Base-by-base conservation (phyloP, 78 protist genomes). In the Dictyostelium capitatum region DNA sequence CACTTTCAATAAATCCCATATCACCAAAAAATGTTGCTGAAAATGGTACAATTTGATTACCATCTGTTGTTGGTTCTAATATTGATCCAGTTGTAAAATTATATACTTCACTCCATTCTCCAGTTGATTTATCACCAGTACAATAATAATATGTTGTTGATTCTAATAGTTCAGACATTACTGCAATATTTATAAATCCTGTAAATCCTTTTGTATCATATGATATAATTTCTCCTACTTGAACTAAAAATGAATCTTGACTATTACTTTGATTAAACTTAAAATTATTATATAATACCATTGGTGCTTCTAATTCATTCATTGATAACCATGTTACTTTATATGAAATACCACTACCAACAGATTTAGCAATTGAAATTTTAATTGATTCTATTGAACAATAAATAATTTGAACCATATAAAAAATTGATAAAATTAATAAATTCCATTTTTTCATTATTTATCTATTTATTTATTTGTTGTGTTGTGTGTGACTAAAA, bases 11-110 rank as follows among this genome's bases (percentile, higher is more conserved):
- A 28, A 28, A 25, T 11, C 90, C 90, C 90, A 83, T 83, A 43
- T 83, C 90, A 15, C 90, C 90, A 83, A 51, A 83, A 50, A 83
- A 67, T 23, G 80, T 20, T 25, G 57, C 48, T 4, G 74, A 48
- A 32, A 53, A 19, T 72, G 79, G 79, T 20, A 25, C 48, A 3
- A 23, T 41, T n/a, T 12, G 23, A 23, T 43, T 15, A 37, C 43
- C 43, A 37, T 37, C 43, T 3, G 3, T 3, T 54, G 28, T 19
- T 54, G 14, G 28, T 12, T 19, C 14, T 12, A 54, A 54, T 12
- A 37, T 37, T 37, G 43, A 37, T 2, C 43, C 43, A 14, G 72
- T 83, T 11, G 90, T 72, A 77, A 83, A 72, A 54, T 83, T 83
- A 43, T 37, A 83, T 2, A 54, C 15, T 51, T 50, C 37, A 43